Conservation (phyloP, 169 alveolate species). For the Plasmodium gonderi region DNA sequence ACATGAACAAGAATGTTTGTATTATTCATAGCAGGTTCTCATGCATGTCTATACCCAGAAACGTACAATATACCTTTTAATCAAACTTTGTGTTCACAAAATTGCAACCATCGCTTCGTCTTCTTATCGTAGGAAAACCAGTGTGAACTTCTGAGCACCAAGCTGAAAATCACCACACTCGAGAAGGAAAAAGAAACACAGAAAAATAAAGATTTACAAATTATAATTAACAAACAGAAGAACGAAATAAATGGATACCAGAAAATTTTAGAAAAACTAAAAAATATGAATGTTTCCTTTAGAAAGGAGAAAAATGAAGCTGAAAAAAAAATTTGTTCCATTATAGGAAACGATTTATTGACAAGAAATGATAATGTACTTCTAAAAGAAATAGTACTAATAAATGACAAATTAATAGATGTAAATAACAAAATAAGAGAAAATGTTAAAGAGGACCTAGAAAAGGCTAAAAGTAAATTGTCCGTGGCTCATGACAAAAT, state of each 20-base stretch:
- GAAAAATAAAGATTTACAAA: conserved; percentile 25
- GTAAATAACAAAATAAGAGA: conserved; percentile 36
- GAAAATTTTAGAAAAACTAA: conserved; percentile 48
- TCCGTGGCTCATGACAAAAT: conserved; percentile 28
- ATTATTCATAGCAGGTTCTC: not conserved
- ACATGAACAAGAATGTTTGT: no score
- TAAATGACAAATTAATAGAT: conserved; percentile 36
- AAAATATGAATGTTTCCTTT: conserved; percentile 21
- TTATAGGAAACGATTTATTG: conserved; percentile 19
- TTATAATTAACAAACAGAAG: conserved; percentile 30
- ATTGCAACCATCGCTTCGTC: not conserved
- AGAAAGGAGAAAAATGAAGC: conserved; percentile 49
- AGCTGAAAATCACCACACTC: conserved; percentile 14
- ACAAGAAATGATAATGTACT: conserved; percentile 25
- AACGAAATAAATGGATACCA: conserved; percentile 58
- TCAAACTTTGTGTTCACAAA: no score
- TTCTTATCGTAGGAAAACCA: conserved; percentile 10
- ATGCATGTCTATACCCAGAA: not conserved
- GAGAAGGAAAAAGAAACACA: conserved; percentile 35
- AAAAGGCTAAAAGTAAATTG: conserved; percentile 9
- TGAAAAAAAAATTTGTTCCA: conserved; percentile 16
- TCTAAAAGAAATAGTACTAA: conserved; percentile 42
- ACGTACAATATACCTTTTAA: no score
- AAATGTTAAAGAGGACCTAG: conserved; percentile 8
- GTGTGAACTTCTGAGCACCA: conserved; percentile 7